Evolutionary conservation across 148 eudicot species (phyloP).

Genomic region (Rhododendron williamsianum): DNA sequence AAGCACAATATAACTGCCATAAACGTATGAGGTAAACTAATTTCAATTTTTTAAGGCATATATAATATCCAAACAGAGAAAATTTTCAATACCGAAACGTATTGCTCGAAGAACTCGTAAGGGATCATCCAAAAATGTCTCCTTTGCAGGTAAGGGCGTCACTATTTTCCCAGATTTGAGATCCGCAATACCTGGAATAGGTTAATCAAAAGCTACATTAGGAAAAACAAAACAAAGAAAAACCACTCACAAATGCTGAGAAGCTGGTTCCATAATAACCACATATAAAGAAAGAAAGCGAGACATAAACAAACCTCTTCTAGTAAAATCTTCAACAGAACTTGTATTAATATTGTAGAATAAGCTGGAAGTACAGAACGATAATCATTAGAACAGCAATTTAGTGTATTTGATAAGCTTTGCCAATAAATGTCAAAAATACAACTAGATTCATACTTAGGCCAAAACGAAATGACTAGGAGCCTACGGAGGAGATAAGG

Average conservation of each 20-base stretch:
- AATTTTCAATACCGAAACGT: slow-evolving; percentile 60
- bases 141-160: slow-evolving; percentile 89
- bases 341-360: slow-evolving; percentile 84
- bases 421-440: background rate
- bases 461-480: background rate
- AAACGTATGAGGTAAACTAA: background rate
- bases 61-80: background rate
- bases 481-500: background rate
- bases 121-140: slow-evolving; percentile 96
- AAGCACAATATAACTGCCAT: background rate
- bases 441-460: background rate
- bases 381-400: background rate
- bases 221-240: slow-evolving; percentile 1
- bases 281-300: background rate
- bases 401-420: slow-evolving; percentile 1
- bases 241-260: background rate
- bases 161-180: slow-evolving; percentile 83
- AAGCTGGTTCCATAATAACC: background rate
- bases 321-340: slow-evolving; percentile 83
- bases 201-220: slow-evolving; percentile 11
- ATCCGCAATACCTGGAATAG: slow-evolving; percentile 56
- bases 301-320: slow-evolving; percentile 50
- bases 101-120: slow-evolving; percentile 94
- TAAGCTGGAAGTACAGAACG: slow-evolving; percentile 39
- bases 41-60: background rate